Evolutionary conservation across 1,284 basidiomycete genomes (phyloP).

Genomic region (Boletellus deceptivus): DNA sequence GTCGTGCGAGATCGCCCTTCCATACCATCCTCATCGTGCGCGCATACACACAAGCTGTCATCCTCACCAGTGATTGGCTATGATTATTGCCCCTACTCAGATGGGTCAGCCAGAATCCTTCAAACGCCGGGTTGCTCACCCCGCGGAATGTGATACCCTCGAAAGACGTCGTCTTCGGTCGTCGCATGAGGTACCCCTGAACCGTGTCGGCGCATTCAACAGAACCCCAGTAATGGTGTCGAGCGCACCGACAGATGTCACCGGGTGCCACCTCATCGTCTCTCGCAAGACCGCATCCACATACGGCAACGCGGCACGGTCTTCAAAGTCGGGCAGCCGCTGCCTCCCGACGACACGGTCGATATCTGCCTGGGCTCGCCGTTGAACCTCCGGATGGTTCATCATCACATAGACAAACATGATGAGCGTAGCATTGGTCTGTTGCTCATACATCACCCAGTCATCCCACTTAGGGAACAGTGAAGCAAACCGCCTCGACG

Average conservation of each 20-base stretch:
- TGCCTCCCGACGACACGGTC: neutral
- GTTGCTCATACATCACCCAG: neutral
- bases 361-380: neutral
- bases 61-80: neutral
- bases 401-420: neutral
- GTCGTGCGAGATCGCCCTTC: neutral
- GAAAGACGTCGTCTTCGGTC: neutral
- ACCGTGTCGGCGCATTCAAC: neutral
- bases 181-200: neutral
- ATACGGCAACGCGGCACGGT: neutral
- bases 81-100: neutral
- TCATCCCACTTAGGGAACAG: neutral
- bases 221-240: neutral
- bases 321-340: neutral
- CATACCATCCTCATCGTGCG: neutral
- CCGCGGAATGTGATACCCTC: neutral
- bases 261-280: neutral
- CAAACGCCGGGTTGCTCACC: neutral
- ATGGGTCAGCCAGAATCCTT: neutral
- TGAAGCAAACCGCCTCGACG: neutral
- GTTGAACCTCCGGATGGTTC: neutral
- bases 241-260: neutral
- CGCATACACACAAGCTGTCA: neutral
- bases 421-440: neutral
- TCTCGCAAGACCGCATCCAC: neutral